Conservation (phyloP, 441 rosid genomes). For the Eutrema salsugineum region DNA sequence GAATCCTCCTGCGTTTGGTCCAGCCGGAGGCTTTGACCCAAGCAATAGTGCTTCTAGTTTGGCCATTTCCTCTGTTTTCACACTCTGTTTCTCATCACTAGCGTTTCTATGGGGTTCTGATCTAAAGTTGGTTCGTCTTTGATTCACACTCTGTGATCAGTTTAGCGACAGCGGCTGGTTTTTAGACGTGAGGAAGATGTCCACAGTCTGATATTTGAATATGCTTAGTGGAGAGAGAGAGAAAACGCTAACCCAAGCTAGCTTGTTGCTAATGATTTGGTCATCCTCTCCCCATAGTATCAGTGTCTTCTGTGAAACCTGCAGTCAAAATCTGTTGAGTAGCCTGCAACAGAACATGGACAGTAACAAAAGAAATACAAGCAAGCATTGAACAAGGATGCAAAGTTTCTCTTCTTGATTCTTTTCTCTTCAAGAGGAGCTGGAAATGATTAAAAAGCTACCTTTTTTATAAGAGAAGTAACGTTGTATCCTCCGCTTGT, state of each 20-base stretch:
- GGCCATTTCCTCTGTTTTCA: slow-evolving; percentile 21
- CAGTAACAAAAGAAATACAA: background rate
- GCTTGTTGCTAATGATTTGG: slow-evolving; percentile 61
- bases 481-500: slow-evolving; percentile 72
- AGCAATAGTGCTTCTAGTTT: slow-evolving; percentile 30
- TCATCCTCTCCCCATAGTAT: slow-evolving; percentile 89
- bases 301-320: slow-evolving; percentile 72
- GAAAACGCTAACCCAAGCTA: slow-evolving; percentile 57
- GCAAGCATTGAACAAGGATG: background rate
- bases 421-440: too few relatives aligned
- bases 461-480: slow-evolving; percentile 55
- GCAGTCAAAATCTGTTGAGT: slow-evolving; percentile 13
- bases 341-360: background rate
- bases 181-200: slow-evolving; percentile 85
- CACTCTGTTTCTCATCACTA: slow-evolving; percentile 39
- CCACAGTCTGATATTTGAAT: slow-evolving; percentile 58
- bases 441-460: too few relatives aligned
- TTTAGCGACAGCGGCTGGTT: slow-evolving; percentile 49
- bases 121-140: slow-evolving; percentile 26
- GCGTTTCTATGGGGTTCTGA: slow-evolving; percentile 25
- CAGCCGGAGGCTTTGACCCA: slow-evolving; percentile 39
- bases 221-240: background rate
- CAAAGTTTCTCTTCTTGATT: background rate
- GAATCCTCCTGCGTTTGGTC: slow-evolving; percentile 47
- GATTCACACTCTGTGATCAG: slow-evolving; percentile 48